A percentile compares a stretch with the other conserved stretches of the same genome.
Evolutionary conservation across 2,329 filamentous ascomycete species (phyloP).

Genomic region (Pseudogymnoascus sp.): DNA sequence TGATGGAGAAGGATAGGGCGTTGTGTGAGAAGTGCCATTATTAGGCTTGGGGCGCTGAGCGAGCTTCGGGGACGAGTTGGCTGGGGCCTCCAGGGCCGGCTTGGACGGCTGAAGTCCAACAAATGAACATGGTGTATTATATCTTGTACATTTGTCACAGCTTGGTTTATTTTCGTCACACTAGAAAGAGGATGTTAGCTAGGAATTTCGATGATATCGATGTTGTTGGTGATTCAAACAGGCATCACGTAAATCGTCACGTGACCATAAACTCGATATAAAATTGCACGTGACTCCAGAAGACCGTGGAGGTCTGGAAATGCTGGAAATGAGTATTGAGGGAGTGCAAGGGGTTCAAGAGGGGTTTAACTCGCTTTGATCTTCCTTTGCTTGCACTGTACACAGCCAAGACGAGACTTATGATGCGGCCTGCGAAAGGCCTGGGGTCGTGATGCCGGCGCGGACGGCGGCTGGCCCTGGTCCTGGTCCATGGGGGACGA

Average conservation of each 20-base stretch:
- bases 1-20: neutral
- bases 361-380: neutral
- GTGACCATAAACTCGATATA: neutral
- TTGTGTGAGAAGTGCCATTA: slow-evolving; percentile 6
- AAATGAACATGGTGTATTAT: slow-evolving; percentile 15
- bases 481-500: slow-evolving; percentile 1
- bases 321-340: neutral
- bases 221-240: neutral
- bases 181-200: slow-evolving; percentile 10
- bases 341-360: neutral
- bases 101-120: neutral
- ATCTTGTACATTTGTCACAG: slow-evolving; percentile 16
- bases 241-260: neutral
- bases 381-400: slow-evolving; percentile 17
- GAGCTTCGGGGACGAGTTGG: neutral
- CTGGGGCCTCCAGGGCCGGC: neutral
- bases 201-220: neutral
- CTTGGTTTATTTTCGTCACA: slow-evolving; percentile 18
- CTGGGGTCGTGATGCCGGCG: neutral
- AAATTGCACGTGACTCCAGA: neutral
- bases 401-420: slow-evolving; percentile 17
- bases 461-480: neutral
- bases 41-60: neutral
- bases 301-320: neutral
- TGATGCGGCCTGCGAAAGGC: slow-evolving; percentile 14